These are phyloP conservation scores for Xylaria venustula DNA, from an alignment of 495 filamentous ascomycete species.

Conservation along the genomic window DNA sequence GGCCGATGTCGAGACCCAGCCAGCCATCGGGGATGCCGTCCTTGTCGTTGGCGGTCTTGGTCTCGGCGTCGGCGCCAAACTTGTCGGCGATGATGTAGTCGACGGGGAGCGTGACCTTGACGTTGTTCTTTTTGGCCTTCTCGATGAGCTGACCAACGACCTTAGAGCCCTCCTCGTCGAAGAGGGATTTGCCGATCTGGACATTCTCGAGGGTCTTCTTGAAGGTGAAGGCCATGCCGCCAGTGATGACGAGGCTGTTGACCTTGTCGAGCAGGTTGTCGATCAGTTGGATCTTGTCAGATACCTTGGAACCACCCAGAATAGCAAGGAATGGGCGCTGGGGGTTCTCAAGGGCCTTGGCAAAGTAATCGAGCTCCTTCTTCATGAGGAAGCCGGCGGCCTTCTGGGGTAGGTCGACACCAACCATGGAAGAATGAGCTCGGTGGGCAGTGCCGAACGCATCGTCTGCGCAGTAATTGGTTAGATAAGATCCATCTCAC, in stretches of 20 bases:
- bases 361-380: slow-evolving; percentile 99
- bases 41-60: slow-evolving; percentile 79
- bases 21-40: slow-evolving; percentile 92
- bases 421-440: slow-evolving; percentile 98
- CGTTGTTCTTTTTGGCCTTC: slow-evolving; percentile 95
- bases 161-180: slow-evolving; percentile 93
- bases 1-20: slow-evolving; percentile 95
- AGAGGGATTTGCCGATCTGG: slow-evolving; percentile 87
- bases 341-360: slow-evolving; percentile 89
- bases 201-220: slow-evolving; percentile 95
- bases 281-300: slow-evolving; percentile 99
- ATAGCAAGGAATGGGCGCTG: slow-evolving; percentile 97
- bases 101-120: slow-evolving; percentile 88
- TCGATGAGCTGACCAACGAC: slow-evolving; percentile 82
- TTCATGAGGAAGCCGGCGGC: slow-evolving; percentile 98
- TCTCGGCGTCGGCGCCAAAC: slow-evolving; percentile 81
- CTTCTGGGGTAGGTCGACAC: slow-evolving; percentile 90
- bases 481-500: background rate
- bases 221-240: slow-evolving; percentile 99
- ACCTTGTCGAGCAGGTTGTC: slow-evolving; percentile 98
- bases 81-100: slow-evolving; percentile 97
- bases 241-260: slow-evolving; percentile 92
- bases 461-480: slow-evolving; percentile 65
- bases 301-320: slow-evolving; percentile 95
- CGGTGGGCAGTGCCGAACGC: slow-evolving; percentile 98